phyloP scores from a whole-genome alignment of 1,139 yeast species.

The Yamadazyma oceani region DNA sequence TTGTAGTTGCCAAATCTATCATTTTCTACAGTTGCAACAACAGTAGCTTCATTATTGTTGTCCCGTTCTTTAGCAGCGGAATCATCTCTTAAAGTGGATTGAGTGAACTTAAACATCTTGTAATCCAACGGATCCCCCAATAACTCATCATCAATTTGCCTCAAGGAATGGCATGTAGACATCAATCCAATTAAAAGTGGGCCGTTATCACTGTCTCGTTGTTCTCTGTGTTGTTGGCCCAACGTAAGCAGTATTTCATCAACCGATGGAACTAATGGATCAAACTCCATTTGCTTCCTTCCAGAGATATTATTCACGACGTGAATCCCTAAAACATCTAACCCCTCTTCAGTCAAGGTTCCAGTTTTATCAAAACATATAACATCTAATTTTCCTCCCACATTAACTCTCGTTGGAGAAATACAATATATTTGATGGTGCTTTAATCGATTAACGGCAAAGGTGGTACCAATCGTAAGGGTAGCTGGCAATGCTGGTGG shows the following conservation, averaged over 20 bases:
- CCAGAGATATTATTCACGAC: slow-evolving; percentile 53
- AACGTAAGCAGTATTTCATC: slow-evolving; percentile 1
- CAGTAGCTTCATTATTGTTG: slow-evolving; percentile 31
- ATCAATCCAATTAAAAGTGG: slow-evolving; percentile 50
- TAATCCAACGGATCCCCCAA: slow-evolving; percentile 92
- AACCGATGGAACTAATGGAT: slow-evolving; percentile 37
- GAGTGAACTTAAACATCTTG: slow-evolving; percentile 89
- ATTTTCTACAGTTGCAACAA: slow-evolving; percentile 25
- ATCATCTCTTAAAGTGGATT: slow-evolving; percentile 63
- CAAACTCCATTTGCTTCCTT: slow-evolving; percentile 53
- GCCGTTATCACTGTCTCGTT: slow-evolving; percentile 32
- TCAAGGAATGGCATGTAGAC: slow-evolving; percentile 86
- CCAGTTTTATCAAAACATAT: slow-evolving; percentile 97
- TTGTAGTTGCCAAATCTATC: slow-evolving; percentile 42
- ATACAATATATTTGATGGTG: slow-evolving; percentile 73
- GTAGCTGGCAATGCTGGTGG: slow-evolving; percentile 99
- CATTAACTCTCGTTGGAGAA: slow-evolving; percentile 89
- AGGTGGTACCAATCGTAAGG: slow-evolving; percentile 90
- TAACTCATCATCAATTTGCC: slow-evolving; percentile 72
- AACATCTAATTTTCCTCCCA: slow-evolving; percentile 90
- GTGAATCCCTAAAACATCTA: slow-evolving; percentile 89
- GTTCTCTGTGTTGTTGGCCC: neutral
- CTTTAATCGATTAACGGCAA: slow-evolving; percentile 78
- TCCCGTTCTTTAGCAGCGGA: no score
- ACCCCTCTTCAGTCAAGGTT: slow-evolving; percentile 93